Base-by-base conservation (phyloP, 2,329 filamentous ascomycete species). In the Hypoxylon sp. region DNA sequence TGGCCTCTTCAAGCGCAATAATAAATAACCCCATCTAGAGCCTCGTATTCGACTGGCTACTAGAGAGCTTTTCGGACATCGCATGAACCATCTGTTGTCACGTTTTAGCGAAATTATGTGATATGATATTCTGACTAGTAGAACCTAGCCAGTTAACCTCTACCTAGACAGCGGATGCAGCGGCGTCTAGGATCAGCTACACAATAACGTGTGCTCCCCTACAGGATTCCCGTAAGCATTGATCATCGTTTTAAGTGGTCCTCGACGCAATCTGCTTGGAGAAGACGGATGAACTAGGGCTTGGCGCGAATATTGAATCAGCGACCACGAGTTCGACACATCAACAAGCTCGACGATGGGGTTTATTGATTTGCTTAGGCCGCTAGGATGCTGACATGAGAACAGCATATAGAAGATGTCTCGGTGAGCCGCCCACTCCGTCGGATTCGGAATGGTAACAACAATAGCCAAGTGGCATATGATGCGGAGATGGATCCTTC, bases 401-500 rank as follows among this genome's bases (percentile, higher is more conserved):
- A 44, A 22, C 30, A 55, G 5, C 42, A 49, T 49, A 53, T 46
- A 54, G n/a, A 42, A 49, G 17, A 40, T n/a, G 42, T 49, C n/a
- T 31, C 22, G 25, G 37, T 14, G 31, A 59, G 25, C 51, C 13
- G 13, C 40, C 11, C 50, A 35, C 17, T 55, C 57, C 37, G 56
- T 61, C 44, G 33, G 22, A 22, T 27, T 56, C 33, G n/a, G 35
- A 33, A 49, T 62, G 35, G 50, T 40, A 54, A 61, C 51, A 22
- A 50, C 22, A 50, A 46, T 30, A 50, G 57, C 61, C 49, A 66
- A 61, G 61, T 61, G 61, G 49, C 57, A 60, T 58, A 25, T 48
- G 31, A 54, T 70, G 30, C 51, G 51, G 42, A 44, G 56, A 44
- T 10, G 25, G 37, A 61, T 59, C 61, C 56, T 64, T n/a, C 35